Percentiles rank a stretch among this genome's conserved stretches.
These are phyloP conservation scores for Trypanosoma theileri DNA, from an alignment of 208 protist genomes.

Conservation along the genomic window DNA sequence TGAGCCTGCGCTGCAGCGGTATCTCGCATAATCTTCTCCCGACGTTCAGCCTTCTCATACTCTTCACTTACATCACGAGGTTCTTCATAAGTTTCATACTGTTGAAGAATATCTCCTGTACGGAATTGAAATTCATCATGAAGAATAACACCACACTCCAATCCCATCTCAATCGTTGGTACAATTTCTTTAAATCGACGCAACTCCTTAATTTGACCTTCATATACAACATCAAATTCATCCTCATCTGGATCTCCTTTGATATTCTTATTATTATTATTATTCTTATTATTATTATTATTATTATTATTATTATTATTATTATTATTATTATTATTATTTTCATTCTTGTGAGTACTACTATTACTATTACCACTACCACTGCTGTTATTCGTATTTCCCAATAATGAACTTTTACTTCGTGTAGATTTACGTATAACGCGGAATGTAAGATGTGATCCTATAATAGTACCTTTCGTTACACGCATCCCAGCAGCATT, in stretches of 20 bases:
- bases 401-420: slow-evolving; percentile 15
- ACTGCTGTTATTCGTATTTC: not conserved
- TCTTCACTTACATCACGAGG: slow-evolving; percentile 77
- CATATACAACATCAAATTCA: slow-evolving; percentile 62
- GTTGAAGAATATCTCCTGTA: slow-evolving; percentile 74
- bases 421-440: slow-evolving; percentile 55
- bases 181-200: slow-evolving; percentile 89
- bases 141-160: slow-evolving; percentile 90
- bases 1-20: slow-evolving; percentile 48
- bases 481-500: slow-evolving; percentile 88
- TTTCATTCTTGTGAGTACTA: not conserved
- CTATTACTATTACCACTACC: slow-evolving; percentile 5
- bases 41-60: slow-evolving; percentile 64
- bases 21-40: slow-evolving; percentile 68
- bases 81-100: slow-evolving; percentile 78
- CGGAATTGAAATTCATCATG: slow-evolving; percentile 87
- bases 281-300: not conserved
- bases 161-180: slow-evolving; percentile 74
- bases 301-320: slow-evolving; percentile 2
- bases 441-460: slow-evolving; percentile 57
- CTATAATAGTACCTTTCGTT: slow-evolving; percentile 72
- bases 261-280: slow-evolving; percentile 10
- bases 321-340: slow-evolving; percentile 1
- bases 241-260: slow-evolving; percentile 36
- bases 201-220: slow-evolving; percentile 86